Evolutionary conservation across 148 eudicot species (phyloP).

Genomic region (Spergularia bocconei): DNA sequence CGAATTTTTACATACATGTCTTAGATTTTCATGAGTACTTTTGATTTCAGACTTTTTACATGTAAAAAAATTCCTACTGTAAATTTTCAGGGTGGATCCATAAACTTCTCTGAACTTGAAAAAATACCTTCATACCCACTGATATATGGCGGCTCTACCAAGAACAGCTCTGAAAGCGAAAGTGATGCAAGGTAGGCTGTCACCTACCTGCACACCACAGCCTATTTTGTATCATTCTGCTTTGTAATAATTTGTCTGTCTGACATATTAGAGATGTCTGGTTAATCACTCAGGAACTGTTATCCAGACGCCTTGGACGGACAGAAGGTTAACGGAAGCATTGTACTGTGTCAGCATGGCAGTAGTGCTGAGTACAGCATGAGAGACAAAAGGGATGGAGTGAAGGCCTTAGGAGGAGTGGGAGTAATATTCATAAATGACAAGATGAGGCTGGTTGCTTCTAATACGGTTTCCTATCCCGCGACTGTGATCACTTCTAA

Average conservation of each 20-base stretch:
- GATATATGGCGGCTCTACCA: conserved; percentile 37
- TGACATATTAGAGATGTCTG: not conserved
- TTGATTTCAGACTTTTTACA: too few relatives aligned
- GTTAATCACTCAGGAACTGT: conserved; percentile 41
- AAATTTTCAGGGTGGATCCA: conserved; percentile 55
- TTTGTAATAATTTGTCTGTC: not conserved
- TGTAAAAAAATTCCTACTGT: not conserved
- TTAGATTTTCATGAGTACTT: not conserved
- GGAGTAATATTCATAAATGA: conserved; percentile 49
- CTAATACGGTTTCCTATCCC: conserved; percentile 37
- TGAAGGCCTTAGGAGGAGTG: conserved; percentile 33
- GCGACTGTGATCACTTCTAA: conserved; percentile 38
- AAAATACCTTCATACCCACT: conserved; percentile 51
- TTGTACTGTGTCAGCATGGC: conserved; percentile 46
- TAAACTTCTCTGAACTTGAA: conserved; percentile 44
- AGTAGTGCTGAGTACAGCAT: conserved; percentile 3
- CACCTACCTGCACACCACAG: not conserved
- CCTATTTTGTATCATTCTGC: not conserved
- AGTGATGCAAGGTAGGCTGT: conserved; percentile 36
- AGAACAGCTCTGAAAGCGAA: conserved; percentile 22
- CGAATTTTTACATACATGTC: not conserved
- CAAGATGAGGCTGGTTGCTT: conserved; percentile 27
- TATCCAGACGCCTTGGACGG: conserved; percentile 38
- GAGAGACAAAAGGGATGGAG: conserved; percentile 19
- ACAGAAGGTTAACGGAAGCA: conserved; percentile 46